Evolutionary conservation across 768 basidiomycete genomes (phyloP), one percentile per base, ranked within the genome.

Genomic region (Tulasnella sp.): DNA sequence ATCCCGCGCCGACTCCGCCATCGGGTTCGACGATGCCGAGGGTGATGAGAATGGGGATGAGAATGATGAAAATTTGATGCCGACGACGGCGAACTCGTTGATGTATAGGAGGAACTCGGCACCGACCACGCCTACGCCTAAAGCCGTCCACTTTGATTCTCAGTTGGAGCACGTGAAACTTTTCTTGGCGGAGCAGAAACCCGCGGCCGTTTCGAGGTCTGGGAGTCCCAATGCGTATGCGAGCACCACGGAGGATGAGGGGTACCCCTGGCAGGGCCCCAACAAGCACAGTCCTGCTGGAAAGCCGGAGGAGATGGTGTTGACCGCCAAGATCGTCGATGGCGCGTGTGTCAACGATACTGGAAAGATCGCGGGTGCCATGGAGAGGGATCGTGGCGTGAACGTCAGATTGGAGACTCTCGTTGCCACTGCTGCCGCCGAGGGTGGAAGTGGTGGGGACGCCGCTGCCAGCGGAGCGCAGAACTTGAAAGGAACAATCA

Each of bases 151-250:
- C 67, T 99, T 99, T 63, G 89, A 95, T 72, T 70, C 84, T 4
- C 82, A 93, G 68, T 80, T 97, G 55, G 95, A 96, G 71, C 88
- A 91, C 58, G 88, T 98, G 63, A 94, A 94, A 72, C 79, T 94
- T 49, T 98, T 98, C 76, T 76, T 94, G 59, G 85, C 94, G 11
- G 88, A 92, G 72, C 95, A 98, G 72, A 92, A 92, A 69, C 95
- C 95, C 4, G 78, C 89, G 7, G 93, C 94, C 0, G 95, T 99
- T 17, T 89, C 86, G 11, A 81, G 95, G 48, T 85, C 90, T 65
- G 92, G 91, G 0, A 88, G 87, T 64, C 94, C 93, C 3, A 87
- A 84, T 3, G 86, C 82, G 59, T 66, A 68, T 44, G 64, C 64
- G 83, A 90, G 53, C 13, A 71, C 69, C 30, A 73, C 71, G 1